Base-by-base conservation (phyloP, 768 basidiomycete genomes). In the Pilatotrama ljubarskyi region DNA sequence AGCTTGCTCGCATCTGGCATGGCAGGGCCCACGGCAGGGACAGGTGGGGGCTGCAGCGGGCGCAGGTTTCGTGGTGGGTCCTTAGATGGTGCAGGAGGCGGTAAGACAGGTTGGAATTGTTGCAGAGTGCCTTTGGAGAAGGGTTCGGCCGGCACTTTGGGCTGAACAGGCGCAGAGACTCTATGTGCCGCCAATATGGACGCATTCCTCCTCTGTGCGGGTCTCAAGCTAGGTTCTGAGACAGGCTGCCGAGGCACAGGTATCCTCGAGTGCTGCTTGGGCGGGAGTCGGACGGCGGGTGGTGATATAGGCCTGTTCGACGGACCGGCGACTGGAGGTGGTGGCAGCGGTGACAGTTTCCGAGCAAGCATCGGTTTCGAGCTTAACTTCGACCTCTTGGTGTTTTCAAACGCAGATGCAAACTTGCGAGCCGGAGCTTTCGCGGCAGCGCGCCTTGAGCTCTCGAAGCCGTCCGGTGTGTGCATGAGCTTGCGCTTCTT, bases 1-100 rank as follows among this genome's bases (percentile, higher is more conserved):
- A 74, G 65, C 3, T 61, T 56, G 41, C 51, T 52, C 17, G 52
- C 49, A n/a, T 53, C 54, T 2, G 71, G 65, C 1, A 70, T 61
- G 8, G 24, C 32, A 22, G 49, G 58, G 5, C 50, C 58, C 5
- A 25, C 41, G 17, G 32, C 51, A 10, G 59, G 59, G 6, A 41
- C 56, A 17, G 55, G 56, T 6, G 62, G 62, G 7, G 65, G 59
- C 17, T 59, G 57, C 24, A 60, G 43, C 5, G 49, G 58, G 10
- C 61, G 61, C 32, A 62, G 13, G 11, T 24, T 58, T 3, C 26
- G 18, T 4, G 59, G 47, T 15, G 54, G 29, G 25, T 53, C 36
- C 36, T 57, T 59, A 18, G 48, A 4, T 8, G 38, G 55, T 9
- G 50, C 11, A 18, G 50, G 53, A 7, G 35, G n/a, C 7, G 47